These are phyloP conservation scores for Metarhizium sp. DNA, from an alignment of 2,329 filamentous ascomycete species.

Conservation along the genomic window DNA sequence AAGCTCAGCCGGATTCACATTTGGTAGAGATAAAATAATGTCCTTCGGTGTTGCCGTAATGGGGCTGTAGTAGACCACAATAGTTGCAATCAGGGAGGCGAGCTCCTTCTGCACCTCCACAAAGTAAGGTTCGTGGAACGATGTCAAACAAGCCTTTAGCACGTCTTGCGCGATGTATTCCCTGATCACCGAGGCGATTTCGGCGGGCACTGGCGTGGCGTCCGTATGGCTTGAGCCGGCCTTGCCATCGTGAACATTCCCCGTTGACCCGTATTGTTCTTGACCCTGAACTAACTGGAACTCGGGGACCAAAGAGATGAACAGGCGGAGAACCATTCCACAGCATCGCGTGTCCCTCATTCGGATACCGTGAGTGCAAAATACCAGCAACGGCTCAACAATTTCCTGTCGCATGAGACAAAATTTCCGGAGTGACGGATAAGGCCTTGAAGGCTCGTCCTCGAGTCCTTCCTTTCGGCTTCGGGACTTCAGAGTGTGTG, in stretches of 20 bases:
- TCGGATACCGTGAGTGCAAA: slow-evolving; percentile 81
- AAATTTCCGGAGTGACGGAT: slow-evolving; percentile 65
- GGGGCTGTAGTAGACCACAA: slow-evolving; percentile 67
- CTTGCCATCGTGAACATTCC: slow-evolving; percentile 17
- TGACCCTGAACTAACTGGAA: slow-evolving; percentile 51
- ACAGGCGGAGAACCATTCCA: slow-evolving; percentile 74
- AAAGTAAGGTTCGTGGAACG: slow-evolving; percentile 91
- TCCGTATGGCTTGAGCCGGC: slow-evolving; percentile 16
- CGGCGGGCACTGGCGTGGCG: slow-evolving; percentile 37
- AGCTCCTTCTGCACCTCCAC: slow-evolving; percentile 93
- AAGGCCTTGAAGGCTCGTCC: slow-evolving; percentile 20
- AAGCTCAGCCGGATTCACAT: slow-evolving; percentile 60
- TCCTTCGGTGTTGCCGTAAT: slow-evolving; percentile 61
- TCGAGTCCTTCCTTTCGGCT: not conserved
- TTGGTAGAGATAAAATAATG: slow-evolving; percentile 72
- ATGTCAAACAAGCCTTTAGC: slow-evolving; percentile 80
- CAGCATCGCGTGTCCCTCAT: slow-evolving; percentile 88
- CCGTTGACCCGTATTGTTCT: slow-evolving; percentile 8
- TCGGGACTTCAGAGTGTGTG: slow-evolving; percentile 1
- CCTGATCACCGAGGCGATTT: slow-evolving; percentile 59
- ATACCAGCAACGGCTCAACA: slow-evolving; percentile 80
- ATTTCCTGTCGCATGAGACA: slow-evolving; percentile 70
- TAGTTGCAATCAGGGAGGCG: slow-evolving; percentile 76
- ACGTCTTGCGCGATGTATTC: slow-evolving; percentile 88
- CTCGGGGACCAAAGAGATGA: slow-evolving; percentile 74